These are phyloP conservation scores for Blastocystis sp. DNA, from an alignment of 352 stramenopile species.

Conservation along the genomic window DNA sequence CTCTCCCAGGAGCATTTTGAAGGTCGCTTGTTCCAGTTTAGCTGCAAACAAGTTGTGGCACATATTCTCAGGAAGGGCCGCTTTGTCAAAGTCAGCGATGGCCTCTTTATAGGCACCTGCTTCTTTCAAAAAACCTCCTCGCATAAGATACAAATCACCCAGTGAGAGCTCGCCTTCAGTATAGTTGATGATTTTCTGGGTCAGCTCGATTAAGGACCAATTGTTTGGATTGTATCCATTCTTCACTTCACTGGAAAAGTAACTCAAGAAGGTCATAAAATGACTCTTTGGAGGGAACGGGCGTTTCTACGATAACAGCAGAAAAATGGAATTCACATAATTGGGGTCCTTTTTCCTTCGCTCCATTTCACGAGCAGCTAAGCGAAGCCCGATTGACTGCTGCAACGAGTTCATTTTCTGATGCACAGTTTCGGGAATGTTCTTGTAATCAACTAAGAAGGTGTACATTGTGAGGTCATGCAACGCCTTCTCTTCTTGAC, in stretches of 20 bases:
- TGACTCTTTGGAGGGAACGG: background rate
- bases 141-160: conserved; percentile 34
- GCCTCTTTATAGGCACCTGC: background rate
- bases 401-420: background rate
- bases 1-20: background rate
- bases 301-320: background rate
- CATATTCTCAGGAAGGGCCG: background rate
- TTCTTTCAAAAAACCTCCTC: background rate
- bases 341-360: background rate
- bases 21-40: background rate
- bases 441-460: background rate
- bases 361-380: background rate
- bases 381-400: background rate
- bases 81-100: background rate
- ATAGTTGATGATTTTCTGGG: background rate
- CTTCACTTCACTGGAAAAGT: background rate
- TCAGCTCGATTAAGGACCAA: background rate
- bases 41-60: background rate
- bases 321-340: background rate
- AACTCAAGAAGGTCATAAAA: background rate
- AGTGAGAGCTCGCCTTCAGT: background rate
- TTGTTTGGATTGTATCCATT: background rate
- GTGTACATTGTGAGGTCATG: background rate
- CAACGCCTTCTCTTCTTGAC: conserved; percentile 34
- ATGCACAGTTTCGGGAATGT: background rate